Conservation (phyloP, 768 basidiomycete species). For the Nevesoporus exiguus region DNA sequence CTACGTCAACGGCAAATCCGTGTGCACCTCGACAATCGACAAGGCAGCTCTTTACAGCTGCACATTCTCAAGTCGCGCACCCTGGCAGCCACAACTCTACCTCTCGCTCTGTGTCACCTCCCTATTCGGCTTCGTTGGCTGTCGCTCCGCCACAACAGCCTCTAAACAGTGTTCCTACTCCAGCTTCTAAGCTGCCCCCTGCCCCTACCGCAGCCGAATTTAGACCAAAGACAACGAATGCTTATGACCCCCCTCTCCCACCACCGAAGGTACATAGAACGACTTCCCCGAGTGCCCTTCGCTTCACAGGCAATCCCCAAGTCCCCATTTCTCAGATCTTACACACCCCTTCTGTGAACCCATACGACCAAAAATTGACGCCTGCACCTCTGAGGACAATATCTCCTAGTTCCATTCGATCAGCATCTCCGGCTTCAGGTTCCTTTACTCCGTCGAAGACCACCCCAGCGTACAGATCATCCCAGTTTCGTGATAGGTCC, state of each 20-base stretch:
- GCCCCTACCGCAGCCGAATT: conserved; percentile 44
- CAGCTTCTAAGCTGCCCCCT: conserved; percentile 32
- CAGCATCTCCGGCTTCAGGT: conserved; percentile 28
- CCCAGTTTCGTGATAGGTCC: conserved; percentile 37
- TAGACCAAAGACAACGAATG: conserved; percentile 64
- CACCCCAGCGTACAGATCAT: conserved; percentile 12
- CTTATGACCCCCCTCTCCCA: conserved; percentile 75
- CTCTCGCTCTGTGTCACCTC: conserved; percentile 24
- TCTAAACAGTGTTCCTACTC: conserved; percentile 23
- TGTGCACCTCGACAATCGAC: conserved; percentile 18
- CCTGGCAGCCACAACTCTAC: conserved; percentile 30
- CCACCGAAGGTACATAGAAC: conserved; percentile 38
- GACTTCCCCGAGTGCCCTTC: conserved; percentile 25
- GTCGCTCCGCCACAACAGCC: conserved; percentile 13
- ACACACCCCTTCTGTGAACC: conserved; percentile 10
- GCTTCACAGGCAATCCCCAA: conserved; percentile 19
- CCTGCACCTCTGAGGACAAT: conserved; percentile 28
- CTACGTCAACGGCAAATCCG: conserved; percentile 16
- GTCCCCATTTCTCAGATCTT: conserved; percentile 7
- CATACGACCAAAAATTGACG: conserved; percentile 20
- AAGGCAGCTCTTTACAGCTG: conserved; percentile 7
- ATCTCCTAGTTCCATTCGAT: conserved; percentile 28
- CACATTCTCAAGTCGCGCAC: conserved; percentile 29
- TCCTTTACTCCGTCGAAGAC: conserved; percentile 37
- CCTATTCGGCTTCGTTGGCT: conserved; percentile 20